phyloP scores from a whole-genome alignment of 257 asterid species.

The Penstemon barbatus region DNA sequence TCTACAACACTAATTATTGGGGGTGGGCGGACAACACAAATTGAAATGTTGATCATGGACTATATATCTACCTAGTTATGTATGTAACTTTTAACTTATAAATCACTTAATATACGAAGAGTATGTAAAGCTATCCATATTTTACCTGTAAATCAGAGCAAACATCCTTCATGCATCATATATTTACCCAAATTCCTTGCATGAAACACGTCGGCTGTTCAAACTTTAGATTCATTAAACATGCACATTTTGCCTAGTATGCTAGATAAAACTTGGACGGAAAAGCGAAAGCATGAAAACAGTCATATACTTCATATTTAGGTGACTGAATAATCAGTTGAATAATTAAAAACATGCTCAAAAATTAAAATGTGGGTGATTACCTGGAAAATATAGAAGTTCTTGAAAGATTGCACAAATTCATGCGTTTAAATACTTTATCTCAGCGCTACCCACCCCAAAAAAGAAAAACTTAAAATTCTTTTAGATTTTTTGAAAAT shows the following conservation, averaged over 20 bases:
- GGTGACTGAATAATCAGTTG: background rate
- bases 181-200: slow-evolving; percentile 23
- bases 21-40: background rate
- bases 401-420: too few species aligned
- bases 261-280: slow-evolving; percentile 74
- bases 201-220: slow-evolving; percentile 5
- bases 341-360: too few species aligned
- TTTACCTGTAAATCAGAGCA: slow-evolving; percentile 16
- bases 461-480: background rate
- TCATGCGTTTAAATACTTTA: too few species aligned
- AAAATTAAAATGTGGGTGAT: too few species aligned
- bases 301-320: slow-evolving; percentile 11
- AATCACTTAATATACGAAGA: slow-evolving; percentile 18
- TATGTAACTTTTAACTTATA: slow-evolving; percentile 16
- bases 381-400: too few species aligned
- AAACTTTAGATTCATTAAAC: slow-evolving; percentile 16
- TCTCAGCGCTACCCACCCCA: background rate
- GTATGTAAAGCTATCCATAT: slow-evolving; percentile 22
- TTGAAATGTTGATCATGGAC: slow-evolving; percentile 5
- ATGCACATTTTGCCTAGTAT: slow-evolving; percentile 30
- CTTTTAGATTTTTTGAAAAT: background rate
- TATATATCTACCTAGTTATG: slow-evolving; percentile 15
- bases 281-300: slow-evolving; percentile 14
- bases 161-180: slow-evolving; percentile 24
- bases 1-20: too few species aligned